These are phyloP conservation scores for Babesia gibsoni DNA, from an alignment of 169 alveolate genomes.

Conservation along the genomic window DNA sequence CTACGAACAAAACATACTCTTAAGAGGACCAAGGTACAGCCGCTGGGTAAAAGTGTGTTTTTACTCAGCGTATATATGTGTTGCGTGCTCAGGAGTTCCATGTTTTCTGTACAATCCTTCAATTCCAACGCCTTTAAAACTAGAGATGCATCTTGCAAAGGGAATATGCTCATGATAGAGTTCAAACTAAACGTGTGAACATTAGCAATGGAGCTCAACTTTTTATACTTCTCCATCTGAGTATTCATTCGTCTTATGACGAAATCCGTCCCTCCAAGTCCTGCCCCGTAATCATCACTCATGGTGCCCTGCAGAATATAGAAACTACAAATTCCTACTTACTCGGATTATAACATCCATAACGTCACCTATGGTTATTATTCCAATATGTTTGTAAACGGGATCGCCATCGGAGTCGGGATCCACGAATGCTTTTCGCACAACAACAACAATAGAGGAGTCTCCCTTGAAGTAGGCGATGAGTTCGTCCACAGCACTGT, in stretches of 20 bases:
- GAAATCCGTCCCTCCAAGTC: neutral
- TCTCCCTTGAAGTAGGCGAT: conserved; percentile 34
- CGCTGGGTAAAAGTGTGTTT: conserved; percentile 38
- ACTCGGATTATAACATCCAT: conserved; percentile 50
- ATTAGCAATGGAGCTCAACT: neutral
- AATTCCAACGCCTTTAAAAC: conserved; percentile 26
- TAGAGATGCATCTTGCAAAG: conserved; percentile 26
- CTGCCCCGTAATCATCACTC: neutral
- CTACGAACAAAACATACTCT: conserved; percentile 16
- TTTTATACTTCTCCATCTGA: neutral
- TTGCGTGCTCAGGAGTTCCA: conserved; percentile 8
- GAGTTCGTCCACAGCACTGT: conserved; percentile 15
- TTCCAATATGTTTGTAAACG: conserved; percentile 68
- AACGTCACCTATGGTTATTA: conserved; percentile 64
- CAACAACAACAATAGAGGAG: conserved; percentile 65
- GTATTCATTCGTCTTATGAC: neutral
- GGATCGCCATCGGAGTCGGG: conserved; percentile 65
- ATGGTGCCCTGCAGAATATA: neutral
- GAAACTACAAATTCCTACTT: neutral
- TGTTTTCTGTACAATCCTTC: conserved; percentile 5
- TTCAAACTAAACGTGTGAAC: conserved; percentile 27
- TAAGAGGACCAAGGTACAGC: conserved; percentile 16
- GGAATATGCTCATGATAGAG: conserved; percentile 32
- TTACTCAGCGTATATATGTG: conserved; percentile 19
- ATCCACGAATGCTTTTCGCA: conserved; percentile 58